Evolutionary conservation across 176 grass and related monocot species (phyloP), one percentile per base, ranked within the genome.

Genomic region (Avena eriantha): DNA sequence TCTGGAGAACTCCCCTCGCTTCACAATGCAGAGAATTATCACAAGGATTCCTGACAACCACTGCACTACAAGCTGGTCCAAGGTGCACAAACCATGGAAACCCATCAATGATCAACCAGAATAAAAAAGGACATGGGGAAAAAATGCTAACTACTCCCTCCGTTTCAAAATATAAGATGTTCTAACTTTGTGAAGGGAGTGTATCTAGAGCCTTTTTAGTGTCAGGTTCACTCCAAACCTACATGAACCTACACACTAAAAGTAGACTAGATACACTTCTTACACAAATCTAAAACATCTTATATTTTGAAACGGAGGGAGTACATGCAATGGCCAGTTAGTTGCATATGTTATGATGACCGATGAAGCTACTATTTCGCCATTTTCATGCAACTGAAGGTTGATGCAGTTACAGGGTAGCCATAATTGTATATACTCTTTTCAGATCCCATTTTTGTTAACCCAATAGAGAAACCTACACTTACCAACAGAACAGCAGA

Each of bases 31-130:
- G 48, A 96, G 87, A 82, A 99, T 92, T 56, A 99, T 76, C 79
- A 99, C 97, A 45, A 99, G 79, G 56, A 66, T 50, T 75, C 97
- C 97, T 22, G 90, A 83, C 41, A 87, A 26, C 97, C 94, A 99
- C 79, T 99, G 94, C 36, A 99, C 73, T 72, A 96, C 90, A 94
- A 99, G 94, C 97, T 99, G 97, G 86, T 75, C 80, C 87, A 98
- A 98, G 83, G 90, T 91, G 79, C 82, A 90, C 83, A 93, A 90
- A 95, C 29, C 82, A 97, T 87, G 61, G 87, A 87, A 63, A 88
- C 23, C 80, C 89, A 81, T 98, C 91, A 98, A 90, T 92, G 83
- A 81, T 88, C 85, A 90, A 92, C 86, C 89, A 93, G 65, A 87
- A 92, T 87, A 86, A 85, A 91, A 91, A 84, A 73, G 89, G 73